Percentiles rank a stretch among this genome's conserved stretches.
Conservation (phyloP, 345 rosid species). For the Punica granatum region DNA sequence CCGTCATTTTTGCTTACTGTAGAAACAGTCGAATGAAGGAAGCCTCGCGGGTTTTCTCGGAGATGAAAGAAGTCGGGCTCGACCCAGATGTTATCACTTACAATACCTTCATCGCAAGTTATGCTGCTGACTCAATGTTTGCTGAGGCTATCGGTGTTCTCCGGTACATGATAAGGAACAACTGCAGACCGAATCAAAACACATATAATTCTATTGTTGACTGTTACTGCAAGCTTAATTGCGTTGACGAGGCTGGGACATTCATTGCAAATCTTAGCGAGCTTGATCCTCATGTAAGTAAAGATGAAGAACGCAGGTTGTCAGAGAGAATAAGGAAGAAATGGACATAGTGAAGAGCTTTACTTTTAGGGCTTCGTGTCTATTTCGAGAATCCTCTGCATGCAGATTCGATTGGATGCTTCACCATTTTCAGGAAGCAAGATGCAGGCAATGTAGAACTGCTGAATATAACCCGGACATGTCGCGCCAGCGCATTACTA, state of each 20-base stretch:
- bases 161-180: constrained; percentile 65
- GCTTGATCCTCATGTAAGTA: constrained; percentile 55
- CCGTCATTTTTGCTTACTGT: constrained; percentile 79
- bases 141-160: constrained; percentile 71
- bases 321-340: constrained; percentile 49
- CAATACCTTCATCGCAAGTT: constrained; percentile 74
- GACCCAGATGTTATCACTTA: constrained; percentile 79
- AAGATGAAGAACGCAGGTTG: constrained; percentile 50
- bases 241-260: constrained; percentile 49
- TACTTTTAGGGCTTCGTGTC: no score
- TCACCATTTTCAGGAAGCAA: no score
- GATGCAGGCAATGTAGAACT: no score
- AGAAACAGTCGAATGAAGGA: constrained; percentile 86
- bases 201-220: constrained; percentile 81
- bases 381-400: no score
- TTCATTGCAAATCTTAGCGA: constrained; percentile 49
- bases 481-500: no score
- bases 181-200: constrained; percentile 65
- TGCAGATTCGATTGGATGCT: no score
- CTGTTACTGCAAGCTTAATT: constrained; percentile 68
- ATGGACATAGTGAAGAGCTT: constrained; percentile 28
- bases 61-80: constrained; percentile 60
- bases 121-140: constrained; percentile 89
- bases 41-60: constrained; percentile 66
- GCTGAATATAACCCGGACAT: no score